Base-by-base conservation (phyloP, 345 rosid genomes). In the Eucalyptus camaldulensis region DNA sequence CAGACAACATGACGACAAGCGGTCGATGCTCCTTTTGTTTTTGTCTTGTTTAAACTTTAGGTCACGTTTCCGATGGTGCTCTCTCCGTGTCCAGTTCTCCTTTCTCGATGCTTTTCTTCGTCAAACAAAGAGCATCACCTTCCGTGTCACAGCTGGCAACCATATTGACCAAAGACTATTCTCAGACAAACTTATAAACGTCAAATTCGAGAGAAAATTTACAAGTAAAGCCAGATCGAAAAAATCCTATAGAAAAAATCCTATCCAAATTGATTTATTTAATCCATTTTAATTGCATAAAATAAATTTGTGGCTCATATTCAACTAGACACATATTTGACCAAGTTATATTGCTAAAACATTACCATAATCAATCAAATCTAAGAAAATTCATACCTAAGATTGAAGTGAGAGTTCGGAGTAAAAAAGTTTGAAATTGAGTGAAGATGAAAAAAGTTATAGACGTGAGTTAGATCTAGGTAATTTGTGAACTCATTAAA, bases 291-390 rank as follows among this genome's bases (percentile, higher is more conserved):
- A 8, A 14, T n/a, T 24, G 6, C 29, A 56, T 56, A 25, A 56
- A 56, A 56, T 9, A 24, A 56, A 56, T 16, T n/a, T 14, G 1
- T 8, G 6, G 2, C 3, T n/a, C 10, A n/a, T 65, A 4, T 15
- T 7, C 21, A 15, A n/a, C 10, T 8, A 0, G 3, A 56, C 13
- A 22, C 21, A n/a, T 24, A 65, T 13, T 16, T 0, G 6, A 67
- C 22, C 5, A 5, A 67, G 19, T 8, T 8, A 67, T 31, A 14
- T 31, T 67, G 3, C 40, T 4, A 31, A 67, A n/a, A n/a, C 3
- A 4, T 22, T 8, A 15, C 0, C 19, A n/a, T n/a, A 65, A 13
- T 29, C 8, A n/a, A 31, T 15, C 21, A 16, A 67, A 67, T 67
- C 4, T 31, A 22, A 7, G 10, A 65, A 67, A 67, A n/a, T 4